Conservation (phyloP, 495 filamentous ascomycete species). For the Sordaria brevicollis region DNA sequence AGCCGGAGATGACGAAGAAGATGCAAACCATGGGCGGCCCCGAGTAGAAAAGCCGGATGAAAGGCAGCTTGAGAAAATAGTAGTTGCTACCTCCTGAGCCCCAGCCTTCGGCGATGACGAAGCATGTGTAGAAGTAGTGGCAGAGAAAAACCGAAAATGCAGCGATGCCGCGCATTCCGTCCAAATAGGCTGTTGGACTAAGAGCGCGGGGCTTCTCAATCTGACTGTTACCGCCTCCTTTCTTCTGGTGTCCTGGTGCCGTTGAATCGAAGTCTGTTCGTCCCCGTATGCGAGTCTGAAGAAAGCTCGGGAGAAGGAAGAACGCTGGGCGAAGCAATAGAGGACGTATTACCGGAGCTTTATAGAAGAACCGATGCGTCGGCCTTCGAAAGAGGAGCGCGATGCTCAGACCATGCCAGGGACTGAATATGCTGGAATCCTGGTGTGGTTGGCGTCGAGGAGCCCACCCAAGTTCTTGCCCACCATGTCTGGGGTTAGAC, state of each 20-base stretch:
- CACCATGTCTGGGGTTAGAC: not conserved
- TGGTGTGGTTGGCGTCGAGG: not conserved
- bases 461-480: not conserved
- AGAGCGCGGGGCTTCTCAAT: conserved; percentile 13
- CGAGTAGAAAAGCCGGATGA: conserved; percentile 55
- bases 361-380: not conserved
- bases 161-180: conserved; percentile 49
- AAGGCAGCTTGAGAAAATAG: conserved; percentile 49
- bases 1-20: conserved; percentile 70
- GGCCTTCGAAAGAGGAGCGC: not conserved
- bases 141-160: conserved; percentile 49
- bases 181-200: conserved; percentile 43
- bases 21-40: conserved; percentile 64
- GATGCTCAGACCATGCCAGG: not conserved
- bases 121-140: conserved; percentile 37
- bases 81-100: conserved; percentile 21
- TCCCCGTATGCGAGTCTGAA: conserved; percentile 14
- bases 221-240: conserved; percentile 6
- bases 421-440: not conserved
- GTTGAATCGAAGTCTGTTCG: not conserved
- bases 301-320: conserved; percentile 31
- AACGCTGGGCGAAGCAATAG: conserved; percentile 13
- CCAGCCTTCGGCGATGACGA: conserved; percentile 33
- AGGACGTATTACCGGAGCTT: not conserved
- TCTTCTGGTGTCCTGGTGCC: not conserved